These are phyloP conservation scores for Pholiota molesta DNA, from an alignment of 768 basidiomycete species.

Conservation along the genomic window DNA sequence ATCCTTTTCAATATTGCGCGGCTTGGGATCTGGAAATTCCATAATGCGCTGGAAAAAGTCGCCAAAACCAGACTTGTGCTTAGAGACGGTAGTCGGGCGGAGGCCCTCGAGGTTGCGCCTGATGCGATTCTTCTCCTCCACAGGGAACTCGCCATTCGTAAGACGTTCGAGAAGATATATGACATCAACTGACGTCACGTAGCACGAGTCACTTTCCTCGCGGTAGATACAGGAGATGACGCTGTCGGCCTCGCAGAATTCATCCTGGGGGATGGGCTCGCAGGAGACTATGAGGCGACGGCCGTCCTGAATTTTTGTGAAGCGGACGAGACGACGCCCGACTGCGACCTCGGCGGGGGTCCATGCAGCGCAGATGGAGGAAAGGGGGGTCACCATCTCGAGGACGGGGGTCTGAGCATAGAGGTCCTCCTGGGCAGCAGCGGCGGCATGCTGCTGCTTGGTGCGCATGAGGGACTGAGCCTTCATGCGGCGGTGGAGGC, in stretches of 20 bases:
- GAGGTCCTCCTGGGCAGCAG: constrained; percentile 43
- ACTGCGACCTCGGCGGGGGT: constrained; percentile 62
- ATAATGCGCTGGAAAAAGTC: constrained; percentile 96
- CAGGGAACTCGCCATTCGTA: constrained; percentile 78
- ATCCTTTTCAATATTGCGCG: constrained; percentile 97
- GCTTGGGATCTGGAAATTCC: constrained; percentile 93
- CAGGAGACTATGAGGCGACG: constrained; percentile 78
- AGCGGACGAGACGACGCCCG: constrained; percentile 86
- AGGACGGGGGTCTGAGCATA: constrained; percentile 60
- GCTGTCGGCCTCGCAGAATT: constrained; percentile 73
- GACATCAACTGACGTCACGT: constrained; percentile 94
- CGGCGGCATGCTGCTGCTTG: constrained; percentile 35
- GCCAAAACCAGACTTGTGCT: constrained; percentile 77
- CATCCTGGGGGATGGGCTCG: constrained; percentile 70
- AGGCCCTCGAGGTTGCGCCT: constrained; percentile 93
- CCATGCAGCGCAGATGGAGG: constrained; percentile 60
- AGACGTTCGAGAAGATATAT: constrained; percentile 87
- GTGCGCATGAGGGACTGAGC: constrained; percentile 46
- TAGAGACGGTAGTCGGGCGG: constrained; percentile 87
- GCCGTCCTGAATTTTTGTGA: constrained; percentile 78
- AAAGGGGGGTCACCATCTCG: constrained; percentile 60
- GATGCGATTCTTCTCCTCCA: constrained; percentile 97
- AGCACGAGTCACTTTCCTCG: constrained; percentile 74
- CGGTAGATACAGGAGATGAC: constrained; percentile 96
- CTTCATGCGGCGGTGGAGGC: constrained; percentile 47